Conservation (phyloP, 164 flowering plant species). For the Aristolochia contorta region DNA sequence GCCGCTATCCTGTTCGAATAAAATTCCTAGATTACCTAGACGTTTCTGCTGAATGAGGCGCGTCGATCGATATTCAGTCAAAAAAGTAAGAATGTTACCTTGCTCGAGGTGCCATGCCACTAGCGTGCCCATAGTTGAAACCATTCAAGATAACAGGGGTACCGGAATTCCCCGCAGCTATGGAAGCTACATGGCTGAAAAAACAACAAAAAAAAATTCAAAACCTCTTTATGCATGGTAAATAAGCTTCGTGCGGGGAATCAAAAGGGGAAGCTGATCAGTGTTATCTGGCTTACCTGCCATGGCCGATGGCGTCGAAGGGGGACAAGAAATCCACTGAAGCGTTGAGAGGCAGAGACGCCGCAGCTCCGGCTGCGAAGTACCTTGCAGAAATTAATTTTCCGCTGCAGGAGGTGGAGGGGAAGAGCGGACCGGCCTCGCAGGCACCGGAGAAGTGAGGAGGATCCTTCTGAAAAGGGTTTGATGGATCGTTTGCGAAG, state of each 20-base stretch:
- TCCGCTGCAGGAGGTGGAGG: conserved; percentile 64
- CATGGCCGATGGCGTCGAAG: conserved; percentile 91
- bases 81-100: conserved; percentile 19
- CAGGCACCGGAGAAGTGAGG: conserved; percentile 51
- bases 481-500: conserved; percentile 45
- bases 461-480: conserved; percentile 21
- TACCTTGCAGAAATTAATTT: conserved; percentile 80
- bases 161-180: conserved; percentile 76
- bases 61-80: neutral
- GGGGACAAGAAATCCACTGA: conserved; percentile 72
- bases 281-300: conserved; percentile 41
- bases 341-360: conserved; percentile 41
- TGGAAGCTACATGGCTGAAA: conserved; percentile 84
- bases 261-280: neutral
- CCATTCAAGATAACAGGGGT: conserved; percentile 74
- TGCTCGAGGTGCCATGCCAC: conserved; percentile 96
- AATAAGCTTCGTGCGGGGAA: too few relatives aligned
- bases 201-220: conserved; percentile 2
- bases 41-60: too few relatives aligned
- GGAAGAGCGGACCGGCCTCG: conserved; percentile 64
- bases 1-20: conserved; percentile 60
- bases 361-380: conserved; percentile 77
- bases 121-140: conserved; percentile 68
- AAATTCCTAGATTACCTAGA: neutral
- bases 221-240: too few relatives aligned